These are phyloP conservation scores for Tetragonia tetragonoides DNA, from an alignment of 148 eudicot genomes.

Conservation along the genomic window DNA sequence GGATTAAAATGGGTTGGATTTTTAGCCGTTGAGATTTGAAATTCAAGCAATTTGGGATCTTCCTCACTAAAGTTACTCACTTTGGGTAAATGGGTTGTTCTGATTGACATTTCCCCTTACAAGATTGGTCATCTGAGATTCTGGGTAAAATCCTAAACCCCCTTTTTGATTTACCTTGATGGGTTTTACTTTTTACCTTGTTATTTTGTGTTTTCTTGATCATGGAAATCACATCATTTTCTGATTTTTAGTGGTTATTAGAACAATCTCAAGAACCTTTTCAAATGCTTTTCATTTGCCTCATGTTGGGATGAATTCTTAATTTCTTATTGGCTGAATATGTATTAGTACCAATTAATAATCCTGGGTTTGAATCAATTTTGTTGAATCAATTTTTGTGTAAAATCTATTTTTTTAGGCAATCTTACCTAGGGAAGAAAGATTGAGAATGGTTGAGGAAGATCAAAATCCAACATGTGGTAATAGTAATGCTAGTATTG, in stretches of 20 bases:
- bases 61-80: not conserved
- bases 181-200: not conserved
- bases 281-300: not conserved
- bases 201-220: not conserved
- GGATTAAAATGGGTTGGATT: too few species aligned
- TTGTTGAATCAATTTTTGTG: not conserved
- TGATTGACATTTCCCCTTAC: not conserved
- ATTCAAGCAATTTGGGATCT: not conserved
- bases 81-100: not conserved
- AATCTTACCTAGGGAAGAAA: not conserved
- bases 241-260: not conserved
- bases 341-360: too few species aligned
- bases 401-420: not conserved
- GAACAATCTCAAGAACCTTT: not conserved
- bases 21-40: conserved; percentile 18
- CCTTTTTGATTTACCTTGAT: too few species aligned
- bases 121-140: not conserved
- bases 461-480: conserved; percentile 40
- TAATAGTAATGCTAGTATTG: conserved; percentile 26
- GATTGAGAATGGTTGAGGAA: conserved; percentile 47
- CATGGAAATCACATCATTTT: not conserved
- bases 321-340: not conserved
- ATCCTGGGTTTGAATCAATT: not conserved
- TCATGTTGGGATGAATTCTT: not conserved
- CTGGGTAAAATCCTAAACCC: not conserved